These are phyloP conservation scores for Mrakiaceae sp. DNA, from an alignment of 1,284 basidiomycete species.

Conservation along the genomic window DNA sequence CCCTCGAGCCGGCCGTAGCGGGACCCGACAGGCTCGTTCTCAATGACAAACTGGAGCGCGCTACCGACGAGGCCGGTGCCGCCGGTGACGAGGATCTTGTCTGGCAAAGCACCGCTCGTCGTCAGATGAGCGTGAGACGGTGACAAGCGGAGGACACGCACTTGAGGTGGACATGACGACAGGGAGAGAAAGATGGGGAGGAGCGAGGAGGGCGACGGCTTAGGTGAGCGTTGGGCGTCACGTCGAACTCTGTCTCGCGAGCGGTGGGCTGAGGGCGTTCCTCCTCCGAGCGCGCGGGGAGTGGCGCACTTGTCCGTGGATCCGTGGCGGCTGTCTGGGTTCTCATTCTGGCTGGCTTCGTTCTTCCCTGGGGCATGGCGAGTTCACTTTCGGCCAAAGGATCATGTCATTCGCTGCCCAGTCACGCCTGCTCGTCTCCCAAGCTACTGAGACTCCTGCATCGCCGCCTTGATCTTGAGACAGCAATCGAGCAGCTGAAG, in stretches of 20 bases:
- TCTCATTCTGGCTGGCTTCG: no score
- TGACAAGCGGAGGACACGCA: background rate
- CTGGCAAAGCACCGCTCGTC: background rate
- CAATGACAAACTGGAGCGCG: constrained; percentile 64
- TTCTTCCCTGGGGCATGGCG: no score
- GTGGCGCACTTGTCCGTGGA: background rate
- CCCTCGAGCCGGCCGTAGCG: constrained; percentile 57
- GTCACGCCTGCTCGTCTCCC: no score
- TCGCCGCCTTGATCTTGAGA: constrained; percentile 59
- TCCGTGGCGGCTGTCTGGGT: background rate
- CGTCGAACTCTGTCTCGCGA: no score
- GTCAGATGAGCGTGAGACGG: background rate
- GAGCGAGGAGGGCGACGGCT: background rate
- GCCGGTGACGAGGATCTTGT: constrained; percentile 13
- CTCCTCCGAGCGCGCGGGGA: background rate
- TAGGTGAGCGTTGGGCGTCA: no score
- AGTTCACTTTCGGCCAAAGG: background rate
- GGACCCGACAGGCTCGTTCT: constrained; percentile 61
- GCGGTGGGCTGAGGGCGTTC: background rate
- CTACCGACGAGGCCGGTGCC: constrained; percentile 66
- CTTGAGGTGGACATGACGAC: background rate
- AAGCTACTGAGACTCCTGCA: constrained; percentile 12
- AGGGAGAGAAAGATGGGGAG: background rate
- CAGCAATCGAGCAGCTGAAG: constrained; percentile 85
- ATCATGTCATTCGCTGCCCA: background rate